phyloP scores from a whole-genome alignment of 768 basidiomycete genomes.

The Hortiboletus flavorubellus region DNA sequence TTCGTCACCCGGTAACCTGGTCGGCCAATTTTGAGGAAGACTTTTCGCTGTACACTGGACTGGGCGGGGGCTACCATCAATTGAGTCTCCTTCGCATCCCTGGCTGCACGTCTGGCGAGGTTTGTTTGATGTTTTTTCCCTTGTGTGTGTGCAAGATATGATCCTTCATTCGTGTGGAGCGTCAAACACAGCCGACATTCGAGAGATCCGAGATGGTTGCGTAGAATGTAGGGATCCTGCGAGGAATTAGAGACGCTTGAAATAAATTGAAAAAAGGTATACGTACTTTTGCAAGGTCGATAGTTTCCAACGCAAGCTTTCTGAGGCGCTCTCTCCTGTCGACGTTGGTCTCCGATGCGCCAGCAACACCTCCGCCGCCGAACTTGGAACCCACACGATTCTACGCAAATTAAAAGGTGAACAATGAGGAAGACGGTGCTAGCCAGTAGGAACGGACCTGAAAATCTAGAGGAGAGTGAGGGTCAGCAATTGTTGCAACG shows the following conservation, averaged over 20 bases:
- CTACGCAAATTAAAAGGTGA: conserved; percentile 37
- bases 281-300: conserved; percentile 92
- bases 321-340: conserved; percentile 92
- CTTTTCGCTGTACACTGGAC: conserved; percentile 80
- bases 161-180: conserved; percentile 98
- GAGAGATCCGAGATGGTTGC: conserved; percentile 96
- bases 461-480: conserved; percentile 46
- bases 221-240: conserved; percentile 96
- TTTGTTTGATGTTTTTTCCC: conserved; percentile 99
- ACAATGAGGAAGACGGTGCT: not conserved
- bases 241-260: conserved; percentile 10
- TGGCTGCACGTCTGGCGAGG: conserved; percentile 93
- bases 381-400: conserved; percentile 96
- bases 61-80: conserved; percentile 84
- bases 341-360: conserved; percentile 92
- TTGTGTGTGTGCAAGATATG: conserved; percentile 98
- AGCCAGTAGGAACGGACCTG: conserved; percentile 45
- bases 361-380: conserved; percentile 93
- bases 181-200: conserved; percentile 98
- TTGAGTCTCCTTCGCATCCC: conserved; percentile 92
- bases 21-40: conserved; percentile 95
- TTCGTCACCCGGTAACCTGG: conserved; percentile 97
- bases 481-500: conserved; percentile 1
- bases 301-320: conserved; percentile 95
- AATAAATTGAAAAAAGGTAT: not conserved